phyloP scores from a whole-genome alignment of 1,284 basidiomycete genomes.

The Tylopilus sp. region DNA sequence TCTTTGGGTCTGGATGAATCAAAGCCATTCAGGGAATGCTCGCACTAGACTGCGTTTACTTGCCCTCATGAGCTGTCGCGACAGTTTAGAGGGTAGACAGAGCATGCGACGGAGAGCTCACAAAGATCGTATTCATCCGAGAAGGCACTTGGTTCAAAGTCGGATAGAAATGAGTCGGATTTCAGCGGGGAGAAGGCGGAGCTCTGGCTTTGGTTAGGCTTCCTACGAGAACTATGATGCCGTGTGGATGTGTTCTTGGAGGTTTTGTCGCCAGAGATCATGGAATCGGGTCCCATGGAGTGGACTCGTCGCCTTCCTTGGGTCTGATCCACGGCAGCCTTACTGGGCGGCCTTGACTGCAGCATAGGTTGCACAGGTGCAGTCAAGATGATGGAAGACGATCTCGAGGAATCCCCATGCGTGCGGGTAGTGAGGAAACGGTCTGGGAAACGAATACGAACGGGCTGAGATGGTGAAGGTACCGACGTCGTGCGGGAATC shows the following conservation, averaged over 20 bases:
- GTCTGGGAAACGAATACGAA: slow-evolving; percentile 31
- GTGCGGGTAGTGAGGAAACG: slow-evolving; percentile 25
- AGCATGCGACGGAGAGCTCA: slow-evolving; percentile 37
- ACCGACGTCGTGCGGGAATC: neutral
- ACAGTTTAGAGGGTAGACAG: slow-evolving; percentile 16
- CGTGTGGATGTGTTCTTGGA: slow-evolving; percentile 16
- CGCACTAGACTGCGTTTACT: slow-evolving; percentile 22
- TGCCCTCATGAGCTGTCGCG: slow-evolving; percentile 61
- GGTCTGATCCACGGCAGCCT: slow-evolving; percentile 3
- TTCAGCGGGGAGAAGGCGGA: slow-evolving; percentile 20
- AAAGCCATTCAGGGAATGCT: slow-evolving; percentile 14
- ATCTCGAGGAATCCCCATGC: slow-evolving; percentile 31
- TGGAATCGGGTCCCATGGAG: slow-evolving; percentile 21
- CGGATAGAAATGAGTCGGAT: slow-evolving; percentile 26
- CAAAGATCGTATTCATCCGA: slow-evolving; percentile 72
- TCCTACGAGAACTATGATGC: slow-evolving; percentile 19
- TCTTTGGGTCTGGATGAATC: slow-evolving; percentile 53
- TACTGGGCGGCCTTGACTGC: slow-evolving; percentile 16
- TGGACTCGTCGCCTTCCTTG: slow-evolving; percentile 22
- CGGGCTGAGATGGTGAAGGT: slow-evolving; percentile 9
- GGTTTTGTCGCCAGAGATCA: slow-evolving; percentile 13
- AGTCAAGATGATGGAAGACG: slow-evolving; percentile 29
- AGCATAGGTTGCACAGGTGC: slow-evolving; percentile 14
- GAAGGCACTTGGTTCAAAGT: slow-evolving; percentile 41
- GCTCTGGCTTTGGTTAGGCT: slow-evolving; percentile 12